Evolutionary conservation across 371 early-diverging fungal genomes (phyloP), one percentile per base, ranked within the genome.

Genomic region (Zancudomyces culisetae): DNA sequence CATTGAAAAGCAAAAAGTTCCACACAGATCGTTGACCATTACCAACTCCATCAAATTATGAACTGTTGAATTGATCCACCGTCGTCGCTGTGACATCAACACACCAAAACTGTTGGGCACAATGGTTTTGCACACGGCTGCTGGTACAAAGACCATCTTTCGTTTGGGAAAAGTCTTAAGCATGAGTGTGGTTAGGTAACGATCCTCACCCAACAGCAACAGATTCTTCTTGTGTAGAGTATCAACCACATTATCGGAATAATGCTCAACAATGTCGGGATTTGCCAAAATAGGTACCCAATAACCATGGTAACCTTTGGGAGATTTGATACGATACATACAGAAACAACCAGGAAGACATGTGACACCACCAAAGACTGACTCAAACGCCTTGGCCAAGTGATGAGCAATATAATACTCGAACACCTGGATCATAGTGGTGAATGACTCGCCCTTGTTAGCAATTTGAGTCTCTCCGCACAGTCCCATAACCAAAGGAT

Each of bases 11-110:
- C 95, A 98, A 62, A 97, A 97, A 3, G 90, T 91, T 10, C 98
- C 98, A 62, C 99, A 99, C 30, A 99, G 71, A 61, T 95, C 90
- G 28, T 86, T 79, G 3, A 98, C 92, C 51, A 89, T 71, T 19
- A 97, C 80, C 46, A 99, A 68, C 68, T 98, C 98, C 68, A 92
- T 64, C 56, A 98, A 68, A 60, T 99, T 99, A 58, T 96, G 97
- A 49, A 96, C 83, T 0, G 99, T 99, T 2, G 97, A 96, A 72
- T 99, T 99, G 70, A 99, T 98, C 98, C 98, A 99, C 47, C 98
- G 74, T 53, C 99, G 80, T 22, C 99, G 80, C 69, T 99, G 99
- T 18, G 92, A 92, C 28, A 98, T 70, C 42, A 99, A 74, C 26
- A 96, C 90, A 56, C 66, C 75, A 69, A 98, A 98, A 20, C 76